phyloP scores from a whole-genome alignment of 2,329 filamentous ascomycete species.

The Colletotrichum graminicola region DNA sequence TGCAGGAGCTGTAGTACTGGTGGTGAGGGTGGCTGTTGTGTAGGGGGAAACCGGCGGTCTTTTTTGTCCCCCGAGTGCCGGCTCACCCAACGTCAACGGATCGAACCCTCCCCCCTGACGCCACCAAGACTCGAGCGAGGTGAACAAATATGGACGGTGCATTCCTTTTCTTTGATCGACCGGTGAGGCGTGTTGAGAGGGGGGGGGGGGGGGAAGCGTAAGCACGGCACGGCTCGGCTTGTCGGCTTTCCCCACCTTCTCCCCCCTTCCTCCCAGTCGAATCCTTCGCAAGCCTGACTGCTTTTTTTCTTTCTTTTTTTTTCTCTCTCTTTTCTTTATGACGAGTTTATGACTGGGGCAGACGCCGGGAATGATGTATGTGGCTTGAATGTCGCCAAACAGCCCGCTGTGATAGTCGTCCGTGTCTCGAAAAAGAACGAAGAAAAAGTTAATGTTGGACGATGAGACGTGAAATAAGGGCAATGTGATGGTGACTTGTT shows the following conservation, averaged over 20 bases:
- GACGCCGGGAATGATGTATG: background rate
- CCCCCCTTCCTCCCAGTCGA: background rate
- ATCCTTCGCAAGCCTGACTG: background rate
- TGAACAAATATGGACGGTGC: constrained; percentile 20
- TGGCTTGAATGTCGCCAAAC: background rate
- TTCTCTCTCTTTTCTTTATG: no score
- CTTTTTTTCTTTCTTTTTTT: background rate
- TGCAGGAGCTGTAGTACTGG: no score
- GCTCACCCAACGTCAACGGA: background rate
- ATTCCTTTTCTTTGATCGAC: constrained; percentile 34
- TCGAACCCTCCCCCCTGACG: background rate
- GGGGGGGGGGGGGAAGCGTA: constrained; percentile 19
- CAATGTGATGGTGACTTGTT: constrained; percentile 15
- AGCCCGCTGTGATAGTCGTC: constrained; percentile 1
- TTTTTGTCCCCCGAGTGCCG: no score
- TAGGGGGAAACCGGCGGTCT: no score
- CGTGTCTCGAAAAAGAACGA: background rate
- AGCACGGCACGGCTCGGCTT: constrained; percentile 40
- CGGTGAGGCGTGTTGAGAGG: constrained; percentile 20
- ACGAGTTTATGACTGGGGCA: background rate
- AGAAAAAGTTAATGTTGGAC: constrained; percentile 6
- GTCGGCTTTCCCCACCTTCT: background rate
- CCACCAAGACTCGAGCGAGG: constrained; percentile 25
- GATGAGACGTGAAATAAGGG: constrained; percentile 27
- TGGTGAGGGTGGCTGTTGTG: no score